phyloP scores from a whole-genome alignment of 441 rosid species.

The Populus tomentosa region DNA sequence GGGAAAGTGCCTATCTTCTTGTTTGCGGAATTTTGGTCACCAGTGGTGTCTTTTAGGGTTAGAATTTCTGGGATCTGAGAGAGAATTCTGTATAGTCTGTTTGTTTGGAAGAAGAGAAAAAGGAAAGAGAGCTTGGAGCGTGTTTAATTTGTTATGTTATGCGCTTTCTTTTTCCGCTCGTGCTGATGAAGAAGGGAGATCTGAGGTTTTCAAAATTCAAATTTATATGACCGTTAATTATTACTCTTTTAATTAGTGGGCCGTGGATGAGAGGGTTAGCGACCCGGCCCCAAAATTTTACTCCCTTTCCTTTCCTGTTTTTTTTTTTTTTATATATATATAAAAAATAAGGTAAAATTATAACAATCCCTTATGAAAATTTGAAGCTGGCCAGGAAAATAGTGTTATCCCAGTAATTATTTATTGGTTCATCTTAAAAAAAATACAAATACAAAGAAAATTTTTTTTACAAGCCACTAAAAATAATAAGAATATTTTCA shows the following conservation, averaged over 20 bases:
- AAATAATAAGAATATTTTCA: no score
- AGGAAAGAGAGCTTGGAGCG: not conserved
- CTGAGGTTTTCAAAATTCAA: not conserved
- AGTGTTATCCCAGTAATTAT: no score
- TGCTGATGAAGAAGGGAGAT: not conserved
- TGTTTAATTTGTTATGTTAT: not conserved
- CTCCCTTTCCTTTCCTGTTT: not conserved
- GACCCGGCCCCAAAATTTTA: not conserved
- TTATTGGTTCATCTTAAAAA: no score
- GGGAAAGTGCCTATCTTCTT: not conserved
- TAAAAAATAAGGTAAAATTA: not conserved
- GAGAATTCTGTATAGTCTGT: not conserved
- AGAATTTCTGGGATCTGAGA: not conserved
- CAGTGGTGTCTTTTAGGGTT: not conserved
- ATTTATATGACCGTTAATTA: not conserved
- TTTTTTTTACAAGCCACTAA: no score
- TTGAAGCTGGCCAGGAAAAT: no score
- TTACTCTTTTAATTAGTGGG: not conserved
- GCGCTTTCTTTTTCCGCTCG: not conserved
- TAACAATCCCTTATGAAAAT: no score
- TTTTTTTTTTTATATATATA: no score
- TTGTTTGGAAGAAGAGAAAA: not conserved
- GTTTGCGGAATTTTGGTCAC: not conserved
- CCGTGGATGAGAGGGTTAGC: not conserved
- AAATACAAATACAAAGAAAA: no score